Evolutionary conservation across 179 eudicot species (phyloP).

Genomic region (Heliamphora pulchella): DNA sequence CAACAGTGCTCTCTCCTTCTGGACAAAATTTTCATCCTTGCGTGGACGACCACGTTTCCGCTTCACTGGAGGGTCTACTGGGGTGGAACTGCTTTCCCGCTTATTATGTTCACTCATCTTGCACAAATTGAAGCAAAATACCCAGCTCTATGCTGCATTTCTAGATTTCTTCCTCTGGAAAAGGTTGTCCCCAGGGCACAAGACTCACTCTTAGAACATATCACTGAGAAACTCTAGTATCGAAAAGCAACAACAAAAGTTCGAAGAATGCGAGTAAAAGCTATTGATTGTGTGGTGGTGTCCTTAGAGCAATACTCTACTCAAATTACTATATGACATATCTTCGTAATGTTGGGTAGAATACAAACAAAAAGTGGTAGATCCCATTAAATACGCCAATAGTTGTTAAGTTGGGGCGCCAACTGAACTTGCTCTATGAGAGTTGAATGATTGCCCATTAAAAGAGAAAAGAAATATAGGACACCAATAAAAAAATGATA

Average conservation of each 20-base stretch:
- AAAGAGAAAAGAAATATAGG: too few species aligned
- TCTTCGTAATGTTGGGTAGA: too few species aligned
- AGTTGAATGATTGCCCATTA: too few species aligned
- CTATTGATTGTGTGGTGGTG: too few species aligned
- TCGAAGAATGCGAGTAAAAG: too few species aligned
- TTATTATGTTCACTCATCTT: constrained; percentile 9
- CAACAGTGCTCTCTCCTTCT: constrained; percentile 11
- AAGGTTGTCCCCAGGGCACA: neutral
- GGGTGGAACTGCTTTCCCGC: neutral
- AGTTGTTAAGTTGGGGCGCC: too few species aligned
- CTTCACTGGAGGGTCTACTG: constrained; percentile 22
- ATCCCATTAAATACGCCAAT: too few species aligned
- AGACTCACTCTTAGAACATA: neutral
- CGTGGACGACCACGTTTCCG: constrained; percentile 42
- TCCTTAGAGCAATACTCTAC: too few species aligned
- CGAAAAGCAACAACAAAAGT: neutral
- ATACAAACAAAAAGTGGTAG: too few species aligned
- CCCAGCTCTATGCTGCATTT: neutral
- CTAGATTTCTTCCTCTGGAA: neutral
- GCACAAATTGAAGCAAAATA: neutral
- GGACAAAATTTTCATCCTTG: constrained; percentile 25
- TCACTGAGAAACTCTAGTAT: neutral
- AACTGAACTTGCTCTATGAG: too few species aligned
- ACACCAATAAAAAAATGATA: too few species aligned
- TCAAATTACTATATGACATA: too few species aligned